phyloP scores from a whole-genome alignment of 2,329 filamentous ascomycete species.

The Cladophialophora carrionii region DNA sequence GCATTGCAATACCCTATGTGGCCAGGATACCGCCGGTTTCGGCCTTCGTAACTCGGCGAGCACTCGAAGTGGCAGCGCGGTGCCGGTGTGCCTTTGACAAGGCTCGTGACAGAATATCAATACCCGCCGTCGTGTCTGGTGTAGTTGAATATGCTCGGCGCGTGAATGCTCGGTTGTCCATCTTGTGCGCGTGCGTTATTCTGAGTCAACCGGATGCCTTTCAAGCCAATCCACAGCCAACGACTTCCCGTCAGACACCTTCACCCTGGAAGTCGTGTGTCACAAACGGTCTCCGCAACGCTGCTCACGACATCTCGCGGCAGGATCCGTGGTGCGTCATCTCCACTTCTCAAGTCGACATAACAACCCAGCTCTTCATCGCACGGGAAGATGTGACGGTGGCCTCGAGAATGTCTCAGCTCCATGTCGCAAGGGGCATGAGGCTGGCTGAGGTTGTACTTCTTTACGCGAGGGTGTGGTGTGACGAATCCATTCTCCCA shows the following conservation, averaged over 20 bases:
- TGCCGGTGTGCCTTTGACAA: too few relatives aligned
- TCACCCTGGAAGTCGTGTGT: background rate
- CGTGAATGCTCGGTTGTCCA: background rate
- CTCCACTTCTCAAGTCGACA: background rate
- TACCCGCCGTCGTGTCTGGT: background rate
- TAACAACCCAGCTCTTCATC: background rate
- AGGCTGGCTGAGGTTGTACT: slow-evolving; percentile 8
- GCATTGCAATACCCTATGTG: too few relatives aligned
- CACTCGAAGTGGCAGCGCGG: too few relatives aligned
- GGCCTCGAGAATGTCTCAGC: slow-evolving; percentile 1
- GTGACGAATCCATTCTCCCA: background rate
- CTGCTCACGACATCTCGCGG: background rate
- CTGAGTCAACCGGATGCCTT: background rate
- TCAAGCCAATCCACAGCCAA: background rate
- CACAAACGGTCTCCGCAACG: background rate
- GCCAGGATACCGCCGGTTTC: too few relatives aligned
- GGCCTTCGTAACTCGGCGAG: too few relatives aligned
- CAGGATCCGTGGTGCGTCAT: background rate
- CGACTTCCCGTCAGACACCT: background rate
- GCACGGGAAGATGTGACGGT: background rate
- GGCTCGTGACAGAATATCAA: too few relatives aligned
- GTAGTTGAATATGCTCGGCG: background rate
- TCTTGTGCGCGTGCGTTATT: background rate
- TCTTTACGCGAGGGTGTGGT: background rate
- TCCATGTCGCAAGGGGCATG: background rate